Evolutionary conservation across 495 filamentous ascomycete species (phyloP).

Genomic region (Letharia lupina): DNA sequence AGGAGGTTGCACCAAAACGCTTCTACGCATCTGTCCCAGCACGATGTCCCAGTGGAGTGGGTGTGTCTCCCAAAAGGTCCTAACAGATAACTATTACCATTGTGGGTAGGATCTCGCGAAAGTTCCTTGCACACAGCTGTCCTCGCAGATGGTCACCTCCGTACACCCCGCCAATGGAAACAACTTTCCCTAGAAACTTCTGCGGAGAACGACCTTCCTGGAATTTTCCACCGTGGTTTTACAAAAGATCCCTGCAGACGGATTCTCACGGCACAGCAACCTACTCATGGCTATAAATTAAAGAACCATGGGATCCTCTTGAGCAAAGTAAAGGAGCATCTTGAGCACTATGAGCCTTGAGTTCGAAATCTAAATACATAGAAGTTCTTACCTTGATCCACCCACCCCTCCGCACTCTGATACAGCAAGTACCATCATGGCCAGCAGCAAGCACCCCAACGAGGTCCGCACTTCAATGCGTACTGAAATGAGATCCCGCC

Average conservation of each 20-base stretch:
- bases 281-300: conserved; percentile 3
- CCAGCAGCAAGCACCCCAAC: not conserved
- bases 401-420: not conserved
- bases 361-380: not conserved
- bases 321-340: not conserved
- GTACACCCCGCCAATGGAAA: not conserved
- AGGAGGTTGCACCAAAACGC: not conserved
- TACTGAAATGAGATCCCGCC: not conserved
- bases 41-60: not conserved
- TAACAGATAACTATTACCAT: not conserved
- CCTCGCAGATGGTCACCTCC: not conserved
- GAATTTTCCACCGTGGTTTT: not conserved
- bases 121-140: not conserved
- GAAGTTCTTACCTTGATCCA: not conserved
- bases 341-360: not conserved
- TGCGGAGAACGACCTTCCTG: not conserved
- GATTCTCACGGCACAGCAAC: not conserved
- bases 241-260: conserved; percentile 3
- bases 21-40: not conserved
- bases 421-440: not conserved
- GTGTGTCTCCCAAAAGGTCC: conserved; percentile 1
- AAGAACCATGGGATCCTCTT: not conserved
- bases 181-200: not conserved
- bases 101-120: not conserved
- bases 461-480: not conserved